Percentiles rank a stretch among this genome's conserved stretches.
Evolutionary conservation across 495 filamentous ascomycete genomes (phyloP).

Genomic region (Pyrenula massariospora): DNA sequence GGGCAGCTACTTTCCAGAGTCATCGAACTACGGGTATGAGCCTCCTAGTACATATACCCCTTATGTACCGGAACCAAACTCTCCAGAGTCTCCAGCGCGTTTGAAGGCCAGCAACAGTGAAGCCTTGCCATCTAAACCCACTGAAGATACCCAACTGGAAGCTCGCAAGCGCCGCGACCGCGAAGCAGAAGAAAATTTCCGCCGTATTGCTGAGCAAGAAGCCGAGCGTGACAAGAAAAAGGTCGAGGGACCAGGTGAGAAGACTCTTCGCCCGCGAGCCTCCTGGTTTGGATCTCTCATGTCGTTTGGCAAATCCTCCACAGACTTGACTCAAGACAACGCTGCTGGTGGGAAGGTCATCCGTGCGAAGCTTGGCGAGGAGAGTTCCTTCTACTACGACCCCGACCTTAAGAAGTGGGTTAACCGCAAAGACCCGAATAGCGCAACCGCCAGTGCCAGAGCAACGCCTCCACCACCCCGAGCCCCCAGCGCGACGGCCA

Average conservation of each 20-base stretch:
- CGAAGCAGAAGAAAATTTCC: slow-evolving; percentile 64
- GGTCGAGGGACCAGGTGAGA: slow-evolving; percentile 14
- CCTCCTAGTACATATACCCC: slow-evolving; percentile 12
- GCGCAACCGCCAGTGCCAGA: slow-evolving; percentile 30
- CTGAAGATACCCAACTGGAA: neutral
- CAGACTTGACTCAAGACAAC: neutral
- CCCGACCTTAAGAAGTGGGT: slow-evolving; percentile 93
- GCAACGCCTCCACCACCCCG: slow-evolving; percentile 41
- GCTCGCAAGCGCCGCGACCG: slow-evolving; percentile 29
- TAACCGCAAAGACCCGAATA: slow-evolving; percentile 72
- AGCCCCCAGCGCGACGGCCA: slow-evolving; percentile 15
- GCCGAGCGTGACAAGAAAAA: slow-evolving; percentile 32
- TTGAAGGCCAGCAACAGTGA: neutral
- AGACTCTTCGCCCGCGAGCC: neutral
- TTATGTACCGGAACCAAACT: slow-evolving; percentile 4
- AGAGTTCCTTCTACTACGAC: slow-evolving; percentile 87
- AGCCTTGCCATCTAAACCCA: neutral
- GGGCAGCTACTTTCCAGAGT: neutral
- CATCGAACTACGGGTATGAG: slow-evolving; percentile 13
- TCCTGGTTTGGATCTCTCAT: neutral
- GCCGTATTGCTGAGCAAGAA: slow-evolving; percentile 77
- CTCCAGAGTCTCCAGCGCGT: slow-evolving; percentile 6
- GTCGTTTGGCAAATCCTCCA: neutral
- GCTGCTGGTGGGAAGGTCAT: slow-evolving; percentile 57
- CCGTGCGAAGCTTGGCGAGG: slow-evolving; percentile 88